These are phyloP conservation scores for Trypanosoma conorhini DNA, from an alignment of 208 protist genomes.

Conservation along the genomic window DNA sequence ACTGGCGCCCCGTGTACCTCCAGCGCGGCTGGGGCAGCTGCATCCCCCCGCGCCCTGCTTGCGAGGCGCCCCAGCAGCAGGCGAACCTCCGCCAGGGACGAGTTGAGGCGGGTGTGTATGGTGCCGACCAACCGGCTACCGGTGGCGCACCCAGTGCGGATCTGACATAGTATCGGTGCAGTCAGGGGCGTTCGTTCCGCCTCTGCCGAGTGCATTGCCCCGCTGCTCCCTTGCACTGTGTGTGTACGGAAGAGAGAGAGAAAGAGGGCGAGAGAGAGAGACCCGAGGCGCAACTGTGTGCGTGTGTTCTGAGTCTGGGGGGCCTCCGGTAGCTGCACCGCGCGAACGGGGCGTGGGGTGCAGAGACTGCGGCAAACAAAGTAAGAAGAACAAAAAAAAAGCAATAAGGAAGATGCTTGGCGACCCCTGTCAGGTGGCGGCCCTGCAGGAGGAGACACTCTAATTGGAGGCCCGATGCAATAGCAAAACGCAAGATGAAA, in stretches of 20 bases:
- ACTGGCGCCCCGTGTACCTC: constrained; percentile 38
- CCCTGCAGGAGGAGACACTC: background rate
- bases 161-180: constrained; percentile 58
- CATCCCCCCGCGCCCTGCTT: constrained; percentile 18
- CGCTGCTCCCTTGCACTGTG: background rate
- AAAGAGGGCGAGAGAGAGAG: constrained; percentile 6
- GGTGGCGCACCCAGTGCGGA: constrained; percentile 62
- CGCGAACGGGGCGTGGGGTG: background rate
- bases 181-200: constrained; percentile 16
- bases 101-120: constrained; percentile 45
- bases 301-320: constrained; percentile 1
- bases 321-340: background rate
- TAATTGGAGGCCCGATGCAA: background rate
- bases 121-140: constrained; percentile 70
- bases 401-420: background rate
- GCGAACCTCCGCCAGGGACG: constrained; percentile 59
- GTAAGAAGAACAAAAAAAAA: background rate
- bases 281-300: constrained; percentile 11
- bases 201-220: constrained; percentile 5
- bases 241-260: background rate
- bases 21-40: constrained; percentile 28
- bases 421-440: background rate
- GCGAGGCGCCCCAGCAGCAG: constrained; percentile 46
- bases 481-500: background rate
- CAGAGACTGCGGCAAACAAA: too few species aligned